Conservation (phyloP, 2,329 filamentous ascomycete species). For the Cladosporium sp. region DNA sequence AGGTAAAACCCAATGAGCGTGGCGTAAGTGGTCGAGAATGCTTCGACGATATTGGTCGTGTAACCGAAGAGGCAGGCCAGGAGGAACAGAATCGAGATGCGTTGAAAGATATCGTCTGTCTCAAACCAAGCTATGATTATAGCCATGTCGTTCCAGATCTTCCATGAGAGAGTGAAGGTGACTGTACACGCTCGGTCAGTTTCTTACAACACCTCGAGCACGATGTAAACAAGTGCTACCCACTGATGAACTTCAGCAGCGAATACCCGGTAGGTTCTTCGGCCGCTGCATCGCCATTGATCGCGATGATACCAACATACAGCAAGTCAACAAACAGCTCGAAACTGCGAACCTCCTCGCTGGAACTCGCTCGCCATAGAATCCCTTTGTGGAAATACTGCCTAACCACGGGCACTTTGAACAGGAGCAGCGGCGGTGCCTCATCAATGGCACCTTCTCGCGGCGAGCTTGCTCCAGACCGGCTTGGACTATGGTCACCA, state of each 20-base stretch:
- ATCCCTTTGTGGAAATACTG: slow-evolving; percentile 65
- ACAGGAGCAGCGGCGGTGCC: slow-evolving; percentile 48
- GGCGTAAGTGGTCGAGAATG: slow-evolving; percentile 53
- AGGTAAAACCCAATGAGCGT: slow-evolving; percentile 60
- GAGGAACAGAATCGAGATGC: slow-evolving; percentile 57
- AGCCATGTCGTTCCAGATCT: slow-evolving; percentile 50
- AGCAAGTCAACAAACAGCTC: slow-evolving; percentile 55
- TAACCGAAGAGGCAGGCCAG: slow-evolving; percentile 59
- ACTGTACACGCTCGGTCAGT: slow-evolving; percentile 8
- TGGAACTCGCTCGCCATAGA: slow-evolving; percentile 56
- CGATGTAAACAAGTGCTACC: slow-evolving; percentile 25
- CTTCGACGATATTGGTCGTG: slow-evolving; percentile 59
- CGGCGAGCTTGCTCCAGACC: slow-evolving; percentile 20
- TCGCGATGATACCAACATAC: slow-evolving; percentile 61
- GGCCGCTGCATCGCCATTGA: slow-evolving; percentile 58
- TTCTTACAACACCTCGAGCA: neutral
- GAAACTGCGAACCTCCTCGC: slow-evolving; percentile 59
- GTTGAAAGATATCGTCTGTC: slow-evolving; percentile 56
- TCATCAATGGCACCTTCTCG: slow-evolving; percentile 17
- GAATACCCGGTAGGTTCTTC: slow-evolving; percentile 53
- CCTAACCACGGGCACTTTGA: slow-evolving; percentile 56
- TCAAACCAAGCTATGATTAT: slow-evolving; percentile 52
- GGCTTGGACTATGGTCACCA: slow-evolving; percentile 12
- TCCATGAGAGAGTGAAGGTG: slow-evolving; percentile 60
- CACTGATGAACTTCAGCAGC: slow-evolving; percentile 54